These are phyloP conservation scores for Boechera retrofracta DNA, from an alignment of 345 rosid species.

Conservation along the genomic window DNA sequence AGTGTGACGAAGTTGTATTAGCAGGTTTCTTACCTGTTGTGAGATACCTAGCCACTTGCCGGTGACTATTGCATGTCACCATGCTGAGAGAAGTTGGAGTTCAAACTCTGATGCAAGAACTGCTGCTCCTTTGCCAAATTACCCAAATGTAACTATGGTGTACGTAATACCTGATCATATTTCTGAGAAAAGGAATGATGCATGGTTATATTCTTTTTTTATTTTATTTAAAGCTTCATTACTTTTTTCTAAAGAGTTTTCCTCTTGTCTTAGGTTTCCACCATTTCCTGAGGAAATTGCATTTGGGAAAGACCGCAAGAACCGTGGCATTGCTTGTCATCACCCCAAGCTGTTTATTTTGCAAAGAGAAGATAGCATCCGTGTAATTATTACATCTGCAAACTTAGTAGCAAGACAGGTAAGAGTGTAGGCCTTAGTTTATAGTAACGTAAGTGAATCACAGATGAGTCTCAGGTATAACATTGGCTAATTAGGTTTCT, in stretches of 20 bases:
- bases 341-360: constrained; percentile 86
- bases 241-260: constrained; percentile 25
- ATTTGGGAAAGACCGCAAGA: constrained; percentile 82
- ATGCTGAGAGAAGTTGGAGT: constrained; percentile 82
- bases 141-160: constrained; percentile 77
- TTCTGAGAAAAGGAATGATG: neutral
- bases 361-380: constrained; percentile 79
- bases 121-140: constrained; percentile 62
- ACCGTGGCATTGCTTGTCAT: constrained; percentile 89
- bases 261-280: constrained; percentile 64
- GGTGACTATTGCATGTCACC: constrained; percentile 87
- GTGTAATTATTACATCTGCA: constrained; percentile 83
- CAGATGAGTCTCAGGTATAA: constrained; percentile 5
- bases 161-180: constrained; percentile 47
- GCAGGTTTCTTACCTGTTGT: constrained; percentile 78
- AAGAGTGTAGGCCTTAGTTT: constrained; percentile 23
- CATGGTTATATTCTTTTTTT: neutral
- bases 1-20: constrained; percentile 38
- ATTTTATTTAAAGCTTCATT: neutral
- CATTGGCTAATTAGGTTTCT: neutral
- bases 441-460: constrained; percentile 22
- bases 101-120: constrained; percentile 66
- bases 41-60: constrained; percentile 76
- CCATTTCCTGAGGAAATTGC: constrained; percentile 85
- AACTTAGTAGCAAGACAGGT: constrained; percentile 90